Percentiles rank a stretch among this genome's conserved stretches.
Evolutionary conservation across 2,329 filamentous ascomycete species (phyloP).

Genomic region (Cordyceps farinosa): DNA sequence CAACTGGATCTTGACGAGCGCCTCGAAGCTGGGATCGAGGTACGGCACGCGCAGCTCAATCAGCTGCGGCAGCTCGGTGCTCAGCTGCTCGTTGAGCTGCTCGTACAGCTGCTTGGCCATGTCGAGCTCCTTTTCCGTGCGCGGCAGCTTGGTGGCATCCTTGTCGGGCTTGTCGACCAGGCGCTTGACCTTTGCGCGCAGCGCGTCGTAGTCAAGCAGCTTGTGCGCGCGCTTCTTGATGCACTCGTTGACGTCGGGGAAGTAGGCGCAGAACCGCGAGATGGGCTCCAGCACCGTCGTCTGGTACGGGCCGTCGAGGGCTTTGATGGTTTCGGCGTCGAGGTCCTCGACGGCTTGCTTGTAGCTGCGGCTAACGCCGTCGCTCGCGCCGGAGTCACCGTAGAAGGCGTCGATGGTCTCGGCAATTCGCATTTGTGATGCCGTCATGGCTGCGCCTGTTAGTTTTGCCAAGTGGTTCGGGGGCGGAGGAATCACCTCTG

Average conservation of each 20-base stretch:
- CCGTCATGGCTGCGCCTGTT: constrained; percentile 76
- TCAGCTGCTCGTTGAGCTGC: constrained; percentile 94
- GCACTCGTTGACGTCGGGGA: constrained; percentile 97
- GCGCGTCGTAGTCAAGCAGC: constrained; percentile 93
- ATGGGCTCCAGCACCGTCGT: constrained; percentile 95
- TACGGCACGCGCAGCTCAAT: constrained; percentile 97
- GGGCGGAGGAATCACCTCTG: constrained; percentile 55
- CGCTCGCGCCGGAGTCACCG: constrained; percentile 88
- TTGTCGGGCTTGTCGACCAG: constrained; percentile 98
- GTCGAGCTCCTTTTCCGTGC: constrained; percentile 93
- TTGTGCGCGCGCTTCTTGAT: constrained; percentile 99
- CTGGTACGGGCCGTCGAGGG: constrained; percentile 90
- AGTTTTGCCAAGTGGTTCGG: background rate
- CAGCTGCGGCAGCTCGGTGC: constrained; percentile 85
- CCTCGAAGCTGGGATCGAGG: constrained; percentile 94
- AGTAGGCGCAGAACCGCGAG: constrained; percentile 93
- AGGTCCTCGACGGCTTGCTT: constrained; percentile 98
- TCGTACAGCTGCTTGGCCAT: constrained; percentile 93
- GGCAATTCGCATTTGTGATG: constrained; percentile 97
- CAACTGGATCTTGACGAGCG: constrained; percentile 96
- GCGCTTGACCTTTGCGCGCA: constrained; percentile 94
- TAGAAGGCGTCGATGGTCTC: constrained; percentile 99
- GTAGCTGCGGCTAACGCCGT: constrained; percentile 94
- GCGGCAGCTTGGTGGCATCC: constrained; percentile 92
- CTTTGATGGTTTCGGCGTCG: constrained; percentile 97